Percentiles rank a stretch among this genome's conserved stretches.
Conservation (phyloP, 75 land plant species). For the Gnetum montanum region DNA sequence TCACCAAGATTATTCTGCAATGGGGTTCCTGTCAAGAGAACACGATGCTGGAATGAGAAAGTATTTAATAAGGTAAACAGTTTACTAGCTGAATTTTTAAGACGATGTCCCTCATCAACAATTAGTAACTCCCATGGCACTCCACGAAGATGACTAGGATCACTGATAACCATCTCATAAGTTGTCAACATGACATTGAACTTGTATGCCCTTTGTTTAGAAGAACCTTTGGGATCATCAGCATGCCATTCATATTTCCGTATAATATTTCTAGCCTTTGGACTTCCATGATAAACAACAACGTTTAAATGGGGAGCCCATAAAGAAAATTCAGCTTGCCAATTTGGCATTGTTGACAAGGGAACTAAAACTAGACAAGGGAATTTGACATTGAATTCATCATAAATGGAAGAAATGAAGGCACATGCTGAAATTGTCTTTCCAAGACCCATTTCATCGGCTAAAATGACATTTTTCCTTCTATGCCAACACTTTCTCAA, state of each 20-base stretch:
- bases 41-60: conserved; percentile 75
- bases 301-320: conserved; percentile 95
- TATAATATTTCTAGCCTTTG: conserved; percentile 78
- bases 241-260: conserved; percentile 98
- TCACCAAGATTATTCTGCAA: conserved; percentile 90
- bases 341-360: conserved; percentile 91
- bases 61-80: conserved; percentile 78
- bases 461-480: conserved; percentile 88
- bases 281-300: conserved; percentile 91
- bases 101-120: conserved; percentile 94
- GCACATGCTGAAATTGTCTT: conserved; percentile 91
- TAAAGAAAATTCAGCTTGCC: conserved; percentile 76
- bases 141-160: conserved; percentile 62
- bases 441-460: conserved; percentile 99
- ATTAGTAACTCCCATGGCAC: conserved; percentile 95
- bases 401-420: conserved; percentile 69
- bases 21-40: conserved; percentile 88
- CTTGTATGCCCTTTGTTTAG: conserved; percentile 34
- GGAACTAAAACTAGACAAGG: conserved; percentile 94
- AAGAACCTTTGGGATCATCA: conserved; percentile 8
- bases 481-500: conserved; percentile 82
- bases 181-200: conserved; percentile 90
- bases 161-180: conserved; percentile 87
- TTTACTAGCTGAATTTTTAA: conserved; percentile 81
- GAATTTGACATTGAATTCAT: conserved; percentile 64